Percentiles rank a stretch among this genome's conserved stretches.
Evolutionary conservation across 441 rosid species (phyloP).

Genomic region (Viola pubescens): DNA sequence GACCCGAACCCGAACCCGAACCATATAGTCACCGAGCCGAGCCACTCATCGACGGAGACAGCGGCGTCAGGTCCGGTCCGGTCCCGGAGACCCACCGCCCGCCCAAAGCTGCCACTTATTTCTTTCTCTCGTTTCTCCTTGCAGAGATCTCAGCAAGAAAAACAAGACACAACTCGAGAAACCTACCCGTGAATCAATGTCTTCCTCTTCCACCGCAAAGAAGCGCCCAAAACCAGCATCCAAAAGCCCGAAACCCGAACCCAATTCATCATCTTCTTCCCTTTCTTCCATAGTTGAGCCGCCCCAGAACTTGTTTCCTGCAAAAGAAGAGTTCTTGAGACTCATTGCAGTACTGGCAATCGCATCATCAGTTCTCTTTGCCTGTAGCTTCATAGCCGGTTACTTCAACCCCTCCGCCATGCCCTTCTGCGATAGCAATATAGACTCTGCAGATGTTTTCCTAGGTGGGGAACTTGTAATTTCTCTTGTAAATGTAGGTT

Average conservation of each 20-base stretch:
- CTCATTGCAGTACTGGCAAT: conserved; percentile 45
- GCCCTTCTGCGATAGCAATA: conserved; percentile 50
- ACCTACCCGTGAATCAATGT: conserved; percentile 18
- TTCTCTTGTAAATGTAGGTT: too few relatives aligned
- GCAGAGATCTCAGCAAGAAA: background rate
- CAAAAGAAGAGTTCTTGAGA: conserved; percentile 46
- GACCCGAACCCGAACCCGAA: too few relatives aligned
- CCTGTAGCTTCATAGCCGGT: conserved; percentile 41
- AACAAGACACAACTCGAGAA: background rate
- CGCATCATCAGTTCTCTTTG: conserved; percentile 52
- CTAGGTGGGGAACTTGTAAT: conserved; percentile 29
- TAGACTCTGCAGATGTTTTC: conserved; percentile 32
- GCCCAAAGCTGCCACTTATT: background rate
- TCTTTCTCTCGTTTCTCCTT: background rate
- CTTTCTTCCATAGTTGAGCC: conserved; percentile 40
- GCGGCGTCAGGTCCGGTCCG: too few relatives aligned
- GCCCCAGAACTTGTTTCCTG: conserved; percentile 57
- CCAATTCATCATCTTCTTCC: conserved; percentile 25
- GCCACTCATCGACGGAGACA: too few relatives aligned
- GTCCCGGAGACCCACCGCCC: background rate
- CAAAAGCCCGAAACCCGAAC: conserved; percentile 7
- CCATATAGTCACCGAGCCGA: too few relatives aligned
- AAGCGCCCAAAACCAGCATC: conserved; percentile 38
- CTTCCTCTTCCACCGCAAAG: conserved; percentile 27
- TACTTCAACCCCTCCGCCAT: conserved; percentile 32